phyloP scores from a whole-genome alignment of 768 basidiomycete genomes.

The Trametes cingulata region DNA sequence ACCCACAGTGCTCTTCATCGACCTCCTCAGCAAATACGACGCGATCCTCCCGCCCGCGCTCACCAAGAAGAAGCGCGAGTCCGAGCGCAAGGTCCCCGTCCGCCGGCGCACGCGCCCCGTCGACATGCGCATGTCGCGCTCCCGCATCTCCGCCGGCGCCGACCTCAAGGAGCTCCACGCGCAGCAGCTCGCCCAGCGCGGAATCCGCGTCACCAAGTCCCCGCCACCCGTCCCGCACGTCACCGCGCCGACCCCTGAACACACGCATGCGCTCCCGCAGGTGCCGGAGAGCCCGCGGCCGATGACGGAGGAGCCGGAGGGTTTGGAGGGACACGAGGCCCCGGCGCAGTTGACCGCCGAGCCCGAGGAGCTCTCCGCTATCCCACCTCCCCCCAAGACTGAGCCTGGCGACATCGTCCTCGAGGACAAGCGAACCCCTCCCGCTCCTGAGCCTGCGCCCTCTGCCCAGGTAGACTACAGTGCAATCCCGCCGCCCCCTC shows the following conservation, averaged over 20 bases:
- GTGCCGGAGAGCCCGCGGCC: conserved; percentile 18
- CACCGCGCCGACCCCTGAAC: no score
- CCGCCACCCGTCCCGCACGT: conserved; percentile 22
- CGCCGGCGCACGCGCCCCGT: conserved; percentile 86
- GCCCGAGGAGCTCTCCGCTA: conserved; percentile 24
- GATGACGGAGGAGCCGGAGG: conserved; percentile 24
- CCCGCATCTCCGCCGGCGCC: conserved; percentile 68
- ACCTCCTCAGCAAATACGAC: conserved; percentile 76
- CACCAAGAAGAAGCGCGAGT: conserved; percentile 82
- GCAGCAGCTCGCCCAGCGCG: conserved; percentile 47
- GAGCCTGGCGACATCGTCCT: conserved; percentile 18
- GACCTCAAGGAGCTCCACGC: conserved; percentile 72
- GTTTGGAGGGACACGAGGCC: background rate
- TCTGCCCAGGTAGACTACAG: conserved; percentile 8
- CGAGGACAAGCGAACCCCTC: conserved; percentile 6
- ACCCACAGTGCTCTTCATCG: conserved; percentile 75
- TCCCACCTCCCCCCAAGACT: conserved; percentile 28
- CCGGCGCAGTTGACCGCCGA: conserved; percentile 10
- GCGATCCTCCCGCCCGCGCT: conserved; percentile 80
- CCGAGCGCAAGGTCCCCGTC: conserved; percentile 78
- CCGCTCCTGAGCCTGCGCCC: background rate
- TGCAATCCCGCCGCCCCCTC: conserved; percentile 19
- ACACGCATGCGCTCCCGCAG: conserved; percentile 5
- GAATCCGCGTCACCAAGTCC: conserved; percentile 24
- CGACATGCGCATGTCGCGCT: conserved; percentile 86